Evolutionary conservation across 208 protist genomes (phyloP), one percentile per base, ranked within the genome.

Genomic region (Lotmaria passim): DNA sequence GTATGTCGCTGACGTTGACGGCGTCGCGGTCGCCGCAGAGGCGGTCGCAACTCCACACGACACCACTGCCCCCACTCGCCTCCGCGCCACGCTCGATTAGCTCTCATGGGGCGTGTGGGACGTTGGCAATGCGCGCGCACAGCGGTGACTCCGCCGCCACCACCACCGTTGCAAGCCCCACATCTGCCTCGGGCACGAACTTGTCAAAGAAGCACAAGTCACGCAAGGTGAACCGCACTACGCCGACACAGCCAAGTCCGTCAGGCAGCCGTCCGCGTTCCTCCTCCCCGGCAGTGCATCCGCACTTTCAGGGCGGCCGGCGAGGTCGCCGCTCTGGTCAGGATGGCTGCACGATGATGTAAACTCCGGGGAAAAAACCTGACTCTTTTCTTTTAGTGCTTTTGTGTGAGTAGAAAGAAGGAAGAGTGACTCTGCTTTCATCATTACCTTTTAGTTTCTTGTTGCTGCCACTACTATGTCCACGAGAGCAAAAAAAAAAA

Each of bases 171-270:
- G 26, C 57, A 19, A 8, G n/a, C 34, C 17, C 6, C 43, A 8
- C 52, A 3, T 36, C 23, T 15, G 36, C 34, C 36, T n/a, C 36
- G 2, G 19, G 36, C n/a, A 30, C 55, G 55, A n/a, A 6, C 8
- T 62, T 26, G 39, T 50, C 57, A 41, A 64, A 64, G 44, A 64
- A 38, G 26, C 24, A 30, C 10, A 51, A 53, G 30, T 5, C 58
- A 15, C n/a, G 39, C 43, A 64, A 64, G 44, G 2, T 12, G 7
- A 30, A 53, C 19, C 28, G 30, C 17, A 26, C 26, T 3, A 51
- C 58, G 15, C 43, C 43, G n/a, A 41, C 58, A 43, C 43, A 36
- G 43, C 26, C 44, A 3, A 51, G 58, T 8, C 30, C 58, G 17
- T 38, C 43, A 3, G 43, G 30, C 3, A 38, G 28, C n/a, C 58